A percentile compares a stretch with the other conserved stretches of the same genome.
phyloP scores from a whole-genome alignment of 1,139 yeast species.

The Candida smagusa region DNA sequence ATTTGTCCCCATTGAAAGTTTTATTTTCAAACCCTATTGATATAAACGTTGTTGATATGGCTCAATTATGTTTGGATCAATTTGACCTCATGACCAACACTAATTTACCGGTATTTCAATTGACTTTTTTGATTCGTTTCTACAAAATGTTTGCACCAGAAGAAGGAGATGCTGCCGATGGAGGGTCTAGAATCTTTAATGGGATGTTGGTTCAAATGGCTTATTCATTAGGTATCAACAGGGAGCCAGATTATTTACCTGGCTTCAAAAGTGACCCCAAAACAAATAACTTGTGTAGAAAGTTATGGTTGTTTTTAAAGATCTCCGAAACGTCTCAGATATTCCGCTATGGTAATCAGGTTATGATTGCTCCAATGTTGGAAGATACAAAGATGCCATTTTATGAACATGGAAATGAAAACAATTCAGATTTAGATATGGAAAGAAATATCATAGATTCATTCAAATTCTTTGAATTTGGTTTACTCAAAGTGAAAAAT shows the following conservation, averaged over 20 bases:
- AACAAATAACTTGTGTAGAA: constrained; percentile 30
- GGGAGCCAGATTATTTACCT: constrained; percentile 35
- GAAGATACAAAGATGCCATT: constrained; percentile 29
- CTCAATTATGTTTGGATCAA: constrained; percentile 52
- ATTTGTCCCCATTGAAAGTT: constrained; percentile 30
- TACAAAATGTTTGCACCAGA: constrained; percentile 48
- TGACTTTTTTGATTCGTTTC: constrained; percentile 34
- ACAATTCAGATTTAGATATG: constrained; percentile 24
- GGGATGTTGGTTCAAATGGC: constrained; percentile 43
- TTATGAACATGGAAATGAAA: constrained; percentile 23
- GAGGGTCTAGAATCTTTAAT: constrained; percentile 35
- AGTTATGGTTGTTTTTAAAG: constrained; percentile 31
- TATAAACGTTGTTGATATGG: constrained; percentile 40
- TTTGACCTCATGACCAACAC: constrained; percentile 48
- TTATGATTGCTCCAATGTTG: constrained; percentile 25
- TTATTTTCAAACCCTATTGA: constrained; percentile 48
- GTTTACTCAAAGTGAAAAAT: constrained; percentile 17
- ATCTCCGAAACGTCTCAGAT: constrained; percentile 37
- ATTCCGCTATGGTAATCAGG: constrained; percentile 38
- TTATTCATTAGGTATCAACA: constrained; percentile 42
- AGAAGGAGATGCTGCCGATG: constrained; percentile 49
- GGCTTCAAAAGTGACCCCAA: constrained; percentile 21
- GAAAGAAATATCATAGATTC: constrained; percentile 27
- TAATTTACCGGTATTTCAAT: constrained; percentile 49
- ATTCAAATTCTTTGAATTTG: constrained; percentile 24